Evolutionary conservation across 169 alveolate species (phyloP).

Genomic region (Cryptosporidium viatorum): DNA sequence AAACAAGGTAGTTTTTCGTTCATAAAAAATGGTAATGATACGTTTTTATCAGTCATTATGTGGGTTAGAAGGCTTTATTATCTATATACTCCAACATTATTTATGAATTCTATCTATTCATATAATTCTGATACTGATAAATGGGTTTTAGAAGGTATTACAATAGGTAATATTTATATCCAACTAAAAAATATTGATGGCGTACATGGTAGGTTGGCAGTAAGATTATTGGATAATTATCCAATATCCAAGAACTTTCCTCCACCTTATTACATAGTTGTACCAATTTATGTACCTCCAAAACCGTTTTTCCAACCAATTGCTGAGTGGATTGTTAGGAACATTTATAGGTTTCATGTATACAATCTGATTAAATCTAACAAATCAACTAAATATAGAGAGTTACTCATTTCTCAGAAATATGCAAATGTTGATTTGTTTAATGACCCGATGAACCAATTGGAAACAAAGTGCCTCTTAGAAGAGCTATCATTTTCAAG

Average conservation of each 20-base stretch:
- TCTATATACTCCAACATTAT: conserved; percentile 53
- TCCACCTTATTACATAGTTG: conserved; percentile 36
- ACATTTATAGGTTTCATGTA: conserved; percentile 22
- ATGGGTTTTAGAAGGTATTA: conserved; percentile 62
- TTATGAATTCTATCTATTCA: conserved; percentile 57
- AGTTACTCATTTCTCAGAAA: conserved; percentile 1
- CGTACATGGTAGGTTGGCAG: conserved; percentile 49
- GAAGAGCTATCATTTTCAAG: conserved; percentile 64
- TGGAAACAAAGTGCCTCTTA: conserved; percentile 46
- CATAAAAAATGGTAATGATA: conserved; percentile 53
- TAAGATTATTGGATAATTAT: conserved; percentile 25
- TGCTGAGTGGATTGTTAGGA: conserved; percentile 75
- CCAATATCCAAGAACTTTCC: conserved; percentile 41
- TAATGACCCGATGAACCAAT: conserved; percentile 25
- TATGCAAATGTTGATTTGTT: conserved; percentile 26
- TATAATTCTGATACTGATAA: conserved; percentile 31
- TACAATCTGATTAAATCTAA: conserved; percentile 7
- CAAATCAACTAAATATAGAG: not conserved
- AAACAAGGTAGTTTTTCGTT: conserved; percentile 32
- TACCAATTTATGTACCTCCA: conserved; percentile 59
- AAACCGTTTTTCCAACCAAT: conserved; percentile 74
- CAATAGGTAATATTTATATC: conserved; percentile 59
- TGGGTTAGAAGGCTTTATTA: conserved; percentile 73
- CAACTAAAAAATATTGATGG: conserved; percentile 49
- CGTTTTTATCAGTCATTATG: conserved; percentile 60